phyloP scores from a whole-genome alignment of 2,329 filamentous ascomycete genomes.

The Phialophora tarda region DNA sequence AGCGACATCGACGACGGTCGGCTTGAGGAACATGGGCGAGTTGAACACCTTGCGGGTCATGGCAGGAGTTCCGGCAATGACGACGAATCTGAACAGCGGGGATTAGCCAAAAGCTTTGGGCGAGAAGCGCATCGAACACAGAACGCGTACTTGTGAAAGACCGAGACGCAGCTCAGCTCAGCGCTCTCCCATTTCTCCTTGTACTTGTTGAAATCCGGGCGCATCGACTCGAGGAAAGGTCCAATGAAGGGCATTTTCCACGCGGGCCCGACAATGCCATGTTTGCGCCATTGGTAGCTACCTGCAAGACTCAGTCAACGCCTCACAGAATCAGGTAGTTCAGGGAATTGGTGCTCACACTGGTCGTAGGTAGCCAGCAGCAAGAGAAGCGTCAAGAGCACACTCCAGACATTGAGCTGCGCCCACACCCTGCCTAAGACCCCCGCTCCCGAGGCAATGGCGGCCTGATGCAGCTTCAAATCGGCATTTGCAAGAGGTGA shows the following conservation, averaged over 20 bases:
- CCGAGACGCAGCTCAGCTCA: constrained; percentile 91
- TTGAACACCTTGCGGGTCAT: constrained; percentile 98
- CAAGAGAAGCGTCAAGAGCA: constrained; percentile 72
- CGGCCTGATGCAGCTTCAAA: constrained; percentile 55
- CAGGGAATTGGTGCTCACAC: constrained; percentile 62
- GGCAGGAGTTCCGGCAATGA: constrained; percentile 93
- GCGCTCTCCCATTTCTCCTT: constrained; percentile 90
- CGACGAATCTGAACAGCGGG: constrained; percentile 73
- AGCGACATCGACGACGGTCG: constrained; percentile 92
- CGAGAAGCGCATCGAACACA: background rate
- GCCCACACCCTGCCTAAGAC: constrained; percentile 32
- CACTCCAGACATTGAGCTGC: constrained; percentile 64
- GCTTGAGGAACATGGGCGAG: constrained; percentile 88
- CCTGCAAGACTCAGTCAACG: constrained; percentile 56
- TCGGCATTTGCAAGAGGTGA: constrained; percentile 70
- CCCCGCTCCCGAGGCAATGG: constrained; percentile 40
- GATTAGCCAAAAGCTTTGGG: background rate
- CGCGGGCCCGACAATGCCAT: constrained; percentile 73
- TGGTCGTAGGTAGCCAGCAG: constrained; percentile 85
- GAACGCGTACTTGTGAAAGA: constrained; percentile 87
- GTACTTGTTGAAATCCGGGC: constrained; percentile 91
- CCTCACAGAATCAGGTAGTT: background rate
- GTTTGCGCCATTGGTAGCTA: constrained; percentile 76
- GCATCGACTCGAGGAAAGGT: constrained; percentile 90
- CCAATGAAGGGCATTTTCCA: constrained; percentile 88